Base-by-base conservation (phyloP, 495 filamentous ascomycete species). In the Xanthoparmelia taractica region DNA sequence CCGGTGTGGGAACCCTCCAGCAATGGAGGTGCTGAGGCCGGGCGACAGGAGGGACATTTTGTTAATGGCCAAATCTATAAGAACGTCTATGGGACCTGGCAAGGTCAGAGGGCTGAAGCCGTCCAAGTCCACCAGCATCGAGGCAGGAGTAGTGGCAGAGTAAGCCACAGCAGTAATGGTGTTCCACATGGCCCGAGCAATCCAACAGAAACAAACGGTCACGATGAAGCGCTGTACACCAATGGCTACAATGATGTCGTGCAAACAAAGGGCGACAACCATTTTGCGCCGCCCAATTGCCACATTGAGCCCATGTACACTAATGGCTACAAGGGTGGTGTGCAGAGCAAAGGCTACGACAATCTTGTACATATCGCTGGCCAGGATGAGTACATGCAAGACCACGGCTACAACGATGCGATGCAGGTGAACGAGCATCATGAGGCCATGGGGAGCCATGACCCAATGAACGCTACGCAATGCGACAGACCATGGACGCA, bases 1-100 rank as follows among this genome's bases (percentile, higher is more conserved):
- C 83, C 84, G 18, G 70, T 81, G 20, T 85, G 83, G 83, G 77
- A 81, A 60, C 73, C 69, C 11, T 37, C 64, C 37, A 50, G 56
- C 25, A 63, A 63, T 11, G 58, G 43, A 31, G 61, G 43, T 2
- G 58, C 56, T 13, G 63, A 66, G 10, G 36, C 56, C 33, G 29
- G 34, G 40, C 63, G 41, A 62, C 23, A 1, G 20, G 31, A 57
- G 29, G 50, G 38, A 47, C 57, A 45, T 55, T 57, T 41, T 25
- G 52, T 29, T 23, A 50, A 61, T 31, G 40, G 23, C 45, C 50
- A 38, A 38, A 47, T 40, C 15, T 10, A 56, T 45, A 41, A 34
- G 20, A 31, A 47, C 31, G 23, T 23, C 45, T 11, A 43, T 1
- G 57, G 55, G 17, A 31, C 29, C 17, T 47, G 57, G 37, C 55